Evolutionary conservation across 1,284 basidiomycete species (phyloP).

Genomic region (Xerocomus nothofagi): DNA sequence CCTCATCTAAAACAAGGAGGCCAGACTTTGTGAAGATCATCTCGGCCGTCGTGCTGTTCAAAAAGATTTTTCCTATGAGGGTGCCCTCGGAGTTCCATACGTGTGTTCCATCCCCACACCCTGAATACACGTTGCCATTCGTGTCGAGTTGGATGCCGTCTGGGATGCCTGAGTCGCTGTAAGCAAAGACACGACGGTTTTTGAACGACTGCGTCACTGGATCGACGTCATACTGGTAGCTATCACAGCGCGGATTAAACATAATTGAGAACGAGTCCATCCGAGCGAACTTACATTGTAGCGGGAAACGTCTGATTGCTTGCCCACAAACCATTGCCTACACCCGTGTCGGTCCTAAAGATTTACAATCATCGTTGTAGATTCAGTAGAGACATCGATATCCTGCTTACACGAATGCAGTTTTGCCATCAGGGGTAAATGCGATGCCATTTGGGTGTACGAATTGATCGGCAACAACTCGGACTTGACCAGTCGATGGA

Average conservation of each 20-base stretch:
- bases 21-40: slow-evolving; percentile 51
- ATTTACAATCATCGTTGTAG: neutral
- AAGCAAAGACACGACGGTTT: slow-evolving; percentile 74
- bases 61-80: slow-evolving; percentile 74
- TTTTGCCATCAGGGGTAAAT: slow-evolving; percentile 64
- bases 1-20: slow-evolving; percentile 19
- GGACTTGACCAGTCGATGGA: slow-evolving; percentile 58
- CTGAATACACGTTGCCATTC: slow-evolving; percentile 22
- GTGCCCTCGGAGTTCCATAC: slow-evolving; percentile 66
- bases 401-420: slow-evolving; percentile 61
- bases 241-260: slow-evolving; percentile 25
- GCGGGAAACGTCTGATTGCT: slow-evolving; percentile 63
- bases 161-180: slow-evolving; percentile 62
- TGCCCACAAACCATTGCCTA: slow-evolving; percentile 48
- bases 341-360: slow-evolving; percentile 55
- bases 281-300: slow-evolving; percentile 53
- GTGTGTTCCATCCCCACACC: slow-evolving; percentile 36
- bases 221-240: slow-evolving; percentile 72
- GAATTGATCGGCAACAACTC: slow-evolving; percentile 72
- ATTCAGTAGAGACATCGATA: slow-evolving; percentile 7
- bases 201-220: slow-evolving; percentile 52
- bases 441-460: slow-evolving; percentile 65
- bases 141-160: slow-evolving; percentile 61
- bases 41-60: slow-evolving; percentile 59
- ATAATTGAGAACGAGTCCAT: neutral